phyloP scores from a whole-genome alignment of 2,329 filamentous ascomycete species.

The Didymellaceae sp. region DNA sequence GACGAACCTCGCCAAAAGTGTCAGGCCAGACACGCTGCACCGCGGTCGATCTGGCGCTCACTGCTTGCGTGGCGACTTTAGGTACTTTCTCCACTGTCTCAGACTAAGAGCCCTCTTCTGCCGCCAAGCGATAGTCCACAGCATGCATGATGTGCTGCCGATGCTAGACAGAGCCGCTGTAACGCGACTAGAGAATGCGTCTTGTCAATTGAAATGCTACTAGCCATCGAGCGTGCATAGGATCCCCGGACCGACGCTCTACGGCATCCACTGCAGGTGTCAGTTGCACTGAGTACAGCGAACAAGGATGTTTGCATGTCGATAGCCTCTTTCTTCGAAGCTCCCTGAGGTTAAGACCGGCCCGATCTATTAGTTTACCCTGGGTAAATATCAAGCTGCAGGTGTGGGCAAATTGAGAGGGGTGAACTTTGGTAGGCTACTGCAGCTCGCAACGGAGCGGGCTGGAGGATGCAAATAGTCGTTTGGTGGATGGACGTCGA shows the following conservation, averaged over 20 bases:
- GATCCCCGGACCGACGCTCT: slow-evolving; percentile 2
- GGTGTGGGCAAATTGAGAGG: neutral
- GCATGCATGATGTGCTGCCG: no score
- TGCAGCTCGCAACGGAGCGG: neutral
- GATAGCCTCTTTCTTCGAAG: no score
- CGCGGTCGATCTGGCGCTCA: neutral
- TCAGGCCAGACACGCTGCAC: neutral
- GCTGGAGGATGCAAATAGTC: neutral
- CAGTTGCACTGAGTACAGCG: neutral
- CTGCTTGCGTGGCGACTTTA: neutral
- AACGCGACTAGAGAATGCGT: no score
- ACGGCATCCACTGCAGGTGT: slow-evolving; percentile 1
- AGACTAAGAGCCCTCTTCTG: no score
- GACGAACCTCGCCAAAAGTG: neutral
- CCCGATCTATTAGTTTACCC: neutral
- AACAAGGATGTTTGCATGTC: no score
- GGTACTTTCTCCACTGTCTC: no score
- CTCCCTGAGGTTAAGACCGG: neutral
- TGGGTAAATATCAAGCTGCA: no score
- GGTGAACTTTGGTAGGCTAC: neutral
- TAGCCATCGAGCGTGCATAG: neutral
- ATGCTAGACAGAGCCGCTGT: no score
- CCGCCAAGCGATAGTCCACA: no score
- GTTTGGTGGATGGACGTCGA: neutral
- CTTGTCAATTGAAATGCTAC: no score